Base-by-base conservation (phyloP, 192 early-diverging fungal species). In the Coemansia sp. region DNA sequence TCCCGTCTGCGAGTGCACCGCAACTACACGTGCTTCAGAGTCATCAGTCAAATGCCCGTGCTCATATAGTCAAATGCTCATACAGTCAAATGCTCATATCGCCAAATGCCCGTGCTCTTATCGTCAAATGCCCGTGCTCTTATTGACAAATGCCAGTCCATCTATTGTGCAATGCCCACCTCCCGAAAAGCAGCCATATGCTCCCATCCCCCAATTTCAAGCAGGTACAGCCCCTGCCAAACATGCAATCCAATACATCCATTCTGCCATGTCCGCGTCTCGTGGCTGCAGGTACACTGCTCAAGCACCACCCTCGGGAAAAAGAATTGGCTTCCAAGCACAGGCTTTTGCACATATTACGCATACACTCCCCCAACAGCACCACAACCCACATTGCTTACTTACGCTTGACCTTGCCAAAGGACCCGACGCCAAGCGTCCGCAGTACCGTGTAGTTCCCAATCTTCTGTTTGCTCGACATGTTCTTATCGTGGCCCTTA, bases 321-420 rank as follows among this genome's bases (percentile, higher is more conserved):
- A 18, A 21, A 44, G 8, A 19, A 44, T 18, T 7, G 43, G 19
- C 18, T 12, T 21, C 18, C 43, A 50, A 28, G 24, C 48, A 50
- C 48, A 50, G 38, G 35, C n/a, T n/a, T n/a, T 40, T 44, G 38
- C 40, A 29, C 28, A 56, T 14, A 56, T 54, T 30, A 16, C 18
- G 19, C 60, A 75, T 19, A 18, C 24, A 2, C 28, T 25, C 19
- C 12, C 46, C 42, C 28, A 19, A 40, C 54, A 18, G 21, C 21
- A 16, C 23, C 32, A 5, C 24, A n/a, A 58, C 35, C 43, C 28
- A n/a, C n/a, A n/a, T n/a, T n/a, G n/a, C n/a, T n/a, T 64, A 64
- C 82, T 80, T 88, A 97, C 95, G 83, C 79, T 97, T 98, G 38
- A 98, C 97, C 84, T 98, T 98, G 50, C 94, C 97, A 83, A 98